Conservation (phyloP, 2,329 filamentous ascomycete genomes). For the Penicillium sp. region DNA sequence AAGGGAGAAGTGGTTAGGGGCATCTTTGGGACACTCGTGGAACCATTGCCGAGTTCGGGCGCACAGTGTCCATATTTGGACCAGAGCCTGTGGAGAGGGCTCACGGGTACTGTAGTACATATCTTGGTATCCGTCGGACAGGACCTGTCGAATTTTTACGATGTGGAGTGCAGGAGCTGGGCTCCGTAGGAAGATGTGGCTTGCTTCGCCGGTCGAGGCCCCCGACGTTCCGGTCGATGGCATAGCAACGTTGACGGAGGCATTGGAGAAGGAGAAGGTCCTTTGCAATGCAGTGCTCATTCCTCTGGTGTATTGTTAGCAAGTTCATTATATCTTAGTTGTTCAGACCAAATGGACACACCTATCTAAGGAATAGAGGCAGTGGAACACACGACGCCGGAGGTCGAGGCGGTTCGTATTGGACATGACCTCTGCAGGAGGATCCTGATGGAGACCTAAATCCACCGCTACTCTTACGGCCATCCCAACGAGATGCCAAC, state of each 20-base stretch:
- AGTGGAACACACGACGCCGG: conserved; percentile 81
- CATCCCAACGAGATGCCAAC: conserved; percentile 89
- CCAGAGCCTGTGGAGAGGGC: conserved; percentile 62
- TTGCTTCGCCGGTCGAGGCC: conserved; percentile 42
- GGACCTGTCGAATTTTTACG: conserved; percentile 75
- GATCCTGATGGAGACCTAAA: conserved; percentile 88
- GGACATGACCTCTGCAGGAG: conserved; percentile 63
- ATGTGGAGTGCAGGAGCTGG: conserved; percentile 70
- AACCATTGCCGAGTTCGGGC: conserved; percentile 70
- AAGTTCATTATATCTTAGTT: neutral
- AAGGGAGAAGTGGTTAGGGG: conserved; percentile 62
- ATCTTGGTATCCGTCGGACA: conserved; percentile 85
- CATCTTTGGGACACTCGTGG: conserved; percentile 63
- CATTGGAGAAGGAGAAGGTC: conserved; percentile 90
- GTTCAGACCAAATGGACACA: conserved; percentile 36
- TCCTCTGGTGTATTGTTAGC: conserved; percentile 50
- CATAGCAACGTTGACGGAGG: conserved; percentile 75
- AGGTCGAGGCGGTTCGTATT: conserved; percentile 69
- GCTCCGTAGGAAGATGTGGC: conserved; percentile 49
- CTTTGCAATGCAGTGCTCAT: conserved; percentile 84
- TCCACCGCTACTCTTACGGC: conserved; percentile 84
- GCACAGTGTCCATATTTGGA: conserved; percentile 39
- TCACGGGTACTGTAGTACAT: conserved; percentile 74
- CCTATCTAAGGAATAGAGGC: conserved; percentile 85
- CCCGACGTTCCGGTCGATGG: conserved; percentile 50